phyloP scores from a whole-genome alignment of 2,329 filamentous ascomycete genomes.

The Teratosphaeria viscida region DNA sequence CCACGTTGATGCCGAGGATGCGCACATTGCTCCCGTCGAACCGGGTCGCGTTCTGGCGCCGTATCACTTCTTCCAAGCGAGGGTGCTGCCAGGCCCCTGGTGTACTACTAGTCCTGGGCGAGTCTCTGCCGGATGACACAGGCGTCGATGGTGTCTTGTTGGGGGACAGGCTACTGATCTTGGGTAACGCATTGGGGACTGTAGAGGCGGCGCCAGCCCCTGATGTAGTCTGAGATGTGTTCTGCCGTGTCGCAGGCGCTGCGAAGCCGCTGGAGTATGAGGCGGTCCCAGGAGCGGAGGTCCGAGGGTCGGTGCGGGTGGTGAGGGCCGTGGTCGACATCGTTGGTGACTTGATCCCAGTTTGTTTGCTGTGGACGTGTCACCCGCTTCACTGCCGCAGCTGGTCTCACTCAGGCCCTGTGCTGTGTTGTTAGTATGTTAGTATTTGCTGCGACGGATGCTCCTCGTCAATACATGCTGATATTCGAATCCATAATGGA shows the following conservation, averaged over 20 bases:
- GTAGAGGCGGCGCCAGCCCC: neutral
- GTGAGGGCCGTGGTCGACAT: conserved; percentile 19
- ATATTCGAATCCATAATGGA: neutral
- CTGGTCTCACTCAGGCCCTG: neutral
- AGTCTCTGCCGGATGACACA: conserved; percentile 7
- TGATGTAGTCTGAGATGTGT: neutral
- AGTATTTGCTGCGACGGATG: neutral
- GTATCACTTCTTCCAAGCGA: conserved; percentile 73
- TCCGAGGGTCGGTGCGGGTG: neutral
- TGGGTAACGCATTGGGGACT: conserved; percentile 2
- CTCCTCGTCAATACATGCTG: neutral
- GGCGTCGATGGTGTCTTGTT: conserved; percentile 8
- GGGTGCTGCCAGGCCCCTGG: conserved; percentile 83
- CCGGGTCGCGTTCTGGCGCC: conserved; percentile 63
- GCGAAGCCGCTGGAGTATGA: neutral
- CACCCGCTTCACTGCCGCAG: neutral
- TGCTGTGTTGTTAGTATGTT: neutral
- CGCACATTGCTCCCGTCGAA: conserved; percentile 71
- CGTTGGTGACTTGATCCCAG: neutral
- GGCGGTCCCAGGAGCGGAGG: neutral
- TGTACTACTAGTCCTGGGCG: conserved; percentile 9
- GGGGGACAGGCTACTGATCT: conserved; percentile 8
- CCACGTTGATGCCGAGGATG: conserved; percentile 57
- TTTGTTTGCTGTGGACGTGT: neutral
- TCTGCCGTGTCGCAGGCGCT: neutral